A percentile compares a stretch with the other conserved stretches of the same genome.
Evolutionary conservation across 2,329 filamentous ascomycete species (phyloP).

Genomic region (Myriosclerotinia curreyana): DNA sequence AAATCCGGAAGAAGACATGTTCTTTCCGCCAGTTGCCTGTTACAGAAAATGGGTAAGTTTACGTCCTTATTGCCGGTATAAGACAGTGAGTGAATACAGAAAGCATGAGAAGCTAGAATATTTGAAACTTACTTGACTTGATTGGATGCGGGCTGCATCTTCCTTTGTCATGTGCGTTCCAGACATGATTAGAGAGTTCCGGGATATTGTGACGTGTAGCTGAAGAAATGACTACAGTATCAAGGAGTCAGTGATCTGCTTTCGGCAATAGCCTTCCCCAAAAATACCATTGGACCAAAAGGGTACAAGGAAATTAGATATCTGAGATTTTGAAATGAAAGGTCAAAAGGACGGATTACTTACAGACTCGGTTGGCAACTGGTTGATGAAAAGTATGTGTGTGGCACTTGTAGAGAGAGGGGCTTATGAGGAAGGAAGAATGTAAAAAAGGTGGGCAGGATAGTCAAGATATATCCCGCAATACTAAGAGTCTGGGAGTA

Average conservation of each 20-base stretch:
- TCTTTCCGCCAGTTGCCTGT: not conserved
- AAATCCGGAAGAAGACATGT: constrained; percentile 8
- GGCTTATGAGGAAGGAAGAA: not conserved
- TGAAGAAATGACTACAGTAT: not conserved
- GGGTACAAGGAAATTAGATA: too few relatives aligned
- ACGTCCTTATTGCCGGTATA: not conserved
- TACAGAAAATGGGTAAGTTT: not conserved
- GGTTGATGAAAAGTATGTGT: not conserved
- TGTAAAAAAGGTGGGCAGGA: not conserved
- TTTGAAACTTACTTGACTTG: not conserved
- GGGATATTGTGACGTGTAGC: not conserved
- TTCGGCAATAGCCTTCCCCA: too few relatives aligned
- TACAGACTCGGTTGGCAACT: not conserved
- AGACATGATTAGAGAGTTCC: not conserved
- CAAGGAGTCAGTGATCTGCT: not conserved
- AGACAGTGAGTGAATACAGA: not conserved
- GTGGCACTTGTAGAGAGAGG: not conserved
- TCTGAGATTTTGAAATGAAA: not conserved
- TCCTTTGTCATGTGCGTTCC: not conserved
- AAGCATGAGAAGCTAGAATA: not conserved
- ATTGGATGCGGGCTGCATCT: not conserved
- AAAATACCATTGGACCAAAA: not conserved
- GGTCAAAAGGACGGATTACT: not conserved
- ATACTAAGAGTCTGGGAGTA: not conserved
- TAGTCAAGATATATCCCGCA: not conserved